These are phyloP conservation scores for Coemansia sp. DNA, from an alignment of 192 early-diverging fungal genomes.

Conservation along the genomic window DNA sequence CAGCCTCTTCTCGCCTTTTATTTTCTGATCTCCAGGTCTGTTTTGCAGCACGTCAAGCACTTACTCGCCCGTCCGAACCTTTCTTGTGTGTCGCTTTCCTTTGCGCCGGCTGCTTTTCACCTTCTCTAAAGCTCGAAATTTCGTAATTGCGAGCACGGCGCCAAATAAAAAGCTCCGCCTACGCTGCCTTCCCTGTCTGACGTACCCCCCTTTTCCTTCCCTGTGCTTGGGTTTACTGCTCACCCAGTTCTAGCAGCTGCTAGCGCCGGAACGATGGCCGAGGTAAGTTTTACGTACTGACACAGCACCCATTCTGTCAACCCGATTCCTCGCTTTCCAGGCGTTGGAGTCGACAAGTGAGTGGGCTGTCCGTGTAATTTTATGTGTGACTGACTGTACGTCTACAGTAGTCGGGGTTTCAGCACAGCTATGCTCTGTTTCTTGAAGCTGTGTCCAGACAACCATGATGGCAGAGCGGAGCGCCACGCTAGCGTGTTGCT, in stretches of 20 bases:
- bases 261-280: conserved; percentile 20
- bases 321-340: not conserved
- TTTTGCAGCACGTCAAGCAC: conserved; percentile 2
- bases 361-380: not conserved
- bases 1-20: conserved; percentile 5
- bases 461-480: not conserved
- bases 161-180: not conserved
- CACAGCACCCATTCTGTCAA: not conserved
- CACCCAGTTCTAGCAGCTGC: not conserved
- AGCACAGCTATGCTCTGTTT: not conserved
- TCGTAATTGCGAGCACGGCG: conserved; percentile 4
- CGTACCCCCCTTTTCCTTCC: not conserved
- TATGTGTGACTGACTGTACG: not conserved
- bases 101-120: conserved; percentile 8
- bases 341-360: not conserved
- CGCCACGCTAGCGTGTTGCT: not conserved
- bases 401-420: not conserved
- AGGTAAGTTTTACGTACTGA: conserved; percentile 20
- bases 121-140: not conserved
- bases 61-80: conserved; percentile 6
- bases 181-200: not conserved
- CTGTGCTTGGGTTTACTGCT: not conserved
- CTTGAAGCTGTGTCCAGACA: not conserved
- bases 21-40: conserved; percentile 17
- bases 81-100: not conserved